Evolutionary conservation across 805 yeast species (phyloP).

Genomic region (Candida odintsovae): DNA sequence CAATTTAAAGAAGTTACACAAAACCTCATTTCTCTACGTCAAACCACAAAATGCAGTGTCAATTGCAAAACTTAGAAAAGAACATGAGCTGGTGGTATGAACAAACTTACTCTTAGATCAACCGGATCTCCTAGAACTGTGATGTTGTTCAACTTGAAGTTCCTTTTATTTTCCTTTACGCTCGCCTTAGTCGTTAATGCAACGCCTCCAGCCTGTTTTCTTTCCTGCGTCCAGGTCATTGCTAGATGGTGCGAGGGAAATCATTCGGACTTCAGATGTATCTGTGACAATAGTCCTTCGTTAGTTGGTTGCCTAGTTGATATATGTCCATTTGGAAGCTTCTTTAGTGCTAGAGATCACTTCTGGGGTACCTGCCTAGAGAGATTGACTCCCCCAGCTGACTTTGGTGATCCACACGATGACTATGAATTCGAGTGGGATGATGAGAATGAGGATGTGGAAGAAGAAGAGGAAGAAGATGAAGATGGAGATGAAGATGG

Average conservation of each 20-base stretch:
- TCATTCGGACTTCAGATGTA: slow-evolving; percentile 33
- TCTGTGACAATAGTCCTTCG: slow-evolving; percentile 33
- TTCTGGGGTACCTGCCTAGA: slow-evolving; percentile 40
- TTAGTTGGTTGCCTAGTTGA: slow-evolving; percentile 40
- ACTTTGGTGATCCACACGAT: neutral
- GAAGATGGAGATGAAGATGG: slow-evolving; percentile 12
- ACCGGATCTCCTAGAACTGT: neutral
- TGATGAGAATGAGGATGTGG: slow-evolving; percentile 7
- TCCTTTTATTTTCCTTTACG: neutral
- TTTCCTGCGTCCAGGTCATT: slow-evolving; percentile 35
- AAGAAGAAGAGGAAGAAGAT: slow-evolving; percentile 7
- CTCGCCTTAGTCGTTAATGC: slow-evolving; percentile 15
- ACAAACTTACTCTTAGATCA: neutral
- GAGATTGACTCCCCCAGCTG: slow-evolving; percentile 10
- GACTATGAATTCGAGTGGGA: slow-evolving; percentile 4
- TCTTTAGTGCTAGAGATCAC: slow-evolving; percentile 41
- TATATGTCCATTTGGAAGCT: slow-evolving; percentile 38
- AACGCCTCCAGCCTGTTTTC: slow-evolving; percentile 48
- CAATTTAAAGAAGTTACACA: neutral
- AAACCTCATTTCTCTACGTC: neutral
- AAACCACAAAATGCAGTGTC: neutral
- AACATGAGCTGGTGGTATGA: neutral
- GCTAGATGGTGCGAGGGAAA: slow-evolving; percentile 28
- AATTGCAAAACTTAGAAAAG: too few species aligned
- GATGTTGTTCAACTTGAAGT: neutral